A percentile compares a stretch with the other conserved stretches of the same genome.
Evolutionary conservation across 108 stramenopile genomes (phyloP).

Genomic region (Chaetoceros tenuissimus): DNA sequence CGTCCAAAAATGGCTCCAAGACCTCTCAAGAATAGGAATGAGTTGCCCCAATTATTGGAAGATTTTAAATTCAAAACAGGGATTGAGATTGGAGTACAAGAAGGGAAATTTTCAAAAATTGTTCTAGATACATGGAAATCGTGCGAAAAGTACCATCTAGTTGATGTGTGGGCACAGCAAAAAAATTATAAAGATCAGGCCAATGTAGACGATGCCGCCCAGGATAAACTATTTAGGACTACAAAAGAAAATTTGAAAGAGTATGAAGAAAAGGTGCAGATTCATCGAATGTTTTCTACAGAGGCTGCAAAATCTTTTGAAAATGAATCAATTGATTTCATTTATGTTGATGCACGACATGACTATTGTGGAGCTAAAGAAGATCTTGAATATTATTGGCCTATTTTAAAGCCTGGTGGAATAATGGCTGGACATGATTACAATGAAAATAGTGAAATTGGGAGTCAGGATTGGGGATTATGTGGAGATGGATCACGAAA

Average conservation of each 20-base stretch:
- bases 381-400: conserved; percentile 30
- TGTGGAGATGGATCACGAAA: background rate
- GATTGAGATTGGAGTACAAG: conserved; percentile 9
- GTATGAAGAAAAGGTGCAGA: conserved; percentile 7
- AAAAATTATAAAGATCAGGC: conserved; percentile 17
- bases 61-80: conserved; percentile 2
- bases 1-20: background rate
- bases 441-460: background rate
- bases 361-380: conserved; percentile 25
- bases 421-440: conserved; percentile 12
- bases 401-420: conserved; percentile 21
- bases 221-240: conserved; percentile 5
- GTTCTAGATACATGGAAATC: conserved; percentile 2
- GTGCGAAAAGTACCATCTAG: conserved; percentile 11
- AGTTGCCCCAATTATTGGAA: background rate
- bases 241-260: conserved; percentile 3
- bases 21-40: background rate
- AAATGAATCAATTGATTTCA: conserved; percentile 23
- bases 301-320: conserved; percentile 4
- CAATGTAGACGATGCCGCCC: conserved; percentile 7
- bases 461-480: background rate
- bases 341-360: conserved; percentile 46
- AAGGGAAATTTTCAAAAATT: conserved; percentile 5
- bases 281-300: conserved; percentile 13
- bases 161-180: conserved; percentile 15